Conservation (phyloP, 306 rosid species). For the Amphicarpaea edgeworthii region DNA sequence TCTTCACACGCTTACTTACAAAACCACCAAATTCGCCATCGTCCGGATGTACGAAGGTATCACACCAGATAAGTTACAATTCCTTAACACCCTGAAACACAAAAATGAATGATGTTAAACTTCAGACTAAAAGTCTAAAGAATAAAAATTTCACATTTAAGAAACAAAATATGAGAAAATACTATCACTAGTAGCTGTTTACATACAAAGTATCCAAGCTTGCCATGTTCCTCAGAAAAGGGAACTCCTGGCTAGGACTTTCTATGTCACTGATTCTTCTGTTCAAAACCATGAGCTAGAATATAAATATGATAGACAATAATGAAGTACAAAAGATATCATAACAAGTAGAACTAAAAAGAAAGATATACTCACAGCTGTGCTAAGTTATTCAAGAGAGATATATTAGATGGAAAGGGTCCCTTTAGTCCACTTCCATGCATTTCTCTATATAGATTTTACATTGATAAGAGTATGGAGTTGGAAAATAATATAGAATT, state of each 20-base stretch:
- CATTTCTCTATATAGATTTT: constrained; percentile 64
- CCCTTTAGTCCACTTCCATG: constrained; percentile 86
- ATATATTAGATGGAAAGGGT: constrained; percentile 68
- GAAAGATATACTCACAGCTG: constrained; percentile 64
- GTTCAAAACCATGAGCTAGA: constrained; percentile 41
- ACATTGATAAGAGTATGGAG: constrained; percentile 33
- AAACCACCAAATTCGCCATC: constrained; percentile 33
- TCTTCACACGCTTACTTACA: constrained; percentile 61
- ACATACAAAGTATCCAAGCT: constrained; percentile 63
- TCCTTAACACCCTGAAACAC: constrained; percentile 71
- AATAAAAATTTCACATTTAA: constrained; percentile 5
- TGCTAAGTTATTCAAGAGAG: constrained; percentile 57
- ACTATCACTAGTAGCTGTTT: constrained; percentile 11
- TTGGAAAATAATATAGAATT: not conserved
- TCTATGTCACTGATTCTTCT: constrained; percentile 81
- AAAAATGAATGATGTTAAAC: constrained; percentile 36
- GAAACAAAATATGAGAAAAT: constrained; percentile 2
- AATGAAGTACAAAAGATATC: constrained; percentile 3
- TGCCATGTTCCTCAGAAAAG: constrained; percentile 50
- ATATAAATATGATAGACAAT: not conserved
- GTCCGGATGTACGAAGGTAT: constrained; percentile 73
- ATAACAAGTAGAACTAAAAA: not conserved
- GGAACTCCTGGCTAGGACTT: constrained; percentile 70
- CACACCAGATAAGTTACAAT: constrained; percentile 72
- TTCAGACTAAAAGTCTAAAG: constrained; percentile 22